A percentile compares a stretch with the other conserved stretches of the same genome.
These are phyloP conservation scores for Dothistroma pini DNA, from an alignment of 2,329 filamentous ascomycete species.

Conservation along the genomic window DNA sequence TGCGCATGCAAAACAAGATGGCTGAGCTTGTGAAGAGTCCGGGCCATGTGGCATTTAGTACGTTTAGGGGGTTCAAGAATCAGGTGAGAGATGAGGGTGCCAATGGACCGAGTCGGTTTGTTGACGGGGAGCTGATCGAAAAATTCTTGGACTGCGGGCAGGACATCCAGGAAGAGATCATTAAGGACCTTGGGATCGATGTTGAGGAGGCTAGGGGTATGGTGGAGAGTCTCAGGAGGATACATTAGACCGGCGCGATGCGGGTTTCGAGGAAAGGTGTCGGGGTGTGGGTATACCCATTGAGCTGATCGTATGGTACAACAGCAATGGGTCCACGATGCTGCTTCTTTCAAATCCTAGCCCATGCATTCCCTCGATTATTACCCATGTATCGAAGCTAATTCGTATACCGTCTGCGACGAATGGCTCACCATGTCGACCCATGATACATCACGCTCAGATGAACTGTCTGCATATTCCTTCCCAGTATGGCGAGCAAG, in stretches of 20 bases:
- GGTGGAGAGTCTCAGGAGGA: conserved; percentile 54
- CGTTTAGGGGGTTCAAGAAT: conserved; percentile 79
- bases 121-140: conserved; percentile 90
- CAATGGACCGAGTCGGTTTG: conserved; percentile 77
- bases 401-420: too few relatives aligned
- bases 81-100: conserved; percentile 57
- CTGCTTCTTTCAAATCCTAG: too few relatives aligned
- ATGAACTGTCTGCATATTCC: too few relatives aligned
- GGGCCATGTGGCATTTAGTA: conserved; percentile 71
- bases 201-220: conserved; percentile 56
- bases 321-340: too few relatives aligned
- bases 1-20: conserved; percentile 73
- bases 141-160: conserved; percentile 71
- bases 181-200: conserved; percentile 52
- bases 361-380: too few relatives aligned
- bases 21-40: conserved; percentile 63
- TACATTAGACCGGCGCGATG: conserved; percentile 36
- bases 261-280: too few relatives aligned
- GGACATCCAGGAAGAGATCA: conserved; percentile 52
- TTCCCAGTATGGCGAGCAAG: too few relatives aligned
- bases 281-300: too few relatives aligned
- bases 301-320: too few relatives aligned
- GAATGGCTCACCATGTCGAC: too few relatives aligned
- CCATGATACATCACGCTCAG: too few relatives aligned
- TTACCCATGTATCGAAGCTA: too few relatives aligned